phyloP scores from a whole-genome alignment of 345 rosid genomes.

The Hirschfeldia incana region DNA sequence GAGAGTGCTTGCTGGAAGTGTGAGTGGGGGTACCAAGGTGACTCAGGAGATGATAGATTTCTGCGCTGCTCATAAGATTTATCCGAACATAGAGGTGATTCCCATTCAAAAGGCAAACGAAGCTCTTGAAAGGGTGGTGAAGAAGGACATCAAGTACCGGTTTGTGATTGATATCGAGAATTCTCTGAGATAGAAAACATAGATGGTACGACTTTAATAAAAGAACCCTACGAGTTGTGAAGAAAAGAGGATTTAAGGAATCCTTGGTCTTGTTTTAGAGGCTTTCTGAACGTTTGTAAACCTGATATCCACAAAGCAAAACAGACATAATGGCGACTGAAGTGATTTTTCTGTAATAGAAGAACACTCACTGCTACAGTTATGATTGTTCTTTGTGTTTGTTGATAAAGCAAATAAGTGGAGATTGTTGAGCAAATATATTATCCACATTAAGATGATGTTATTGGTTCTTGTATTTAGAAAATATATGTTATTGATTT shows the following conservation, averaged over 20 bases:
- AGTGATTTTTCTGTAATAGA: constrained; percentile 1
- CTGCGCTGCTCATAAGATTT: constrained; percentile 67
- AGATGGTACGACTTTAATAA: neutral
- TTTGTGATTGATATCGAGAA: constrained; percentile 81
- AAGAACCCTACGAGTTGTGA: neutral
- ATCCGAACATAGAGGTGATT: constrained; percentile 70
- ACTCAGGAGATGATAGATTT: constrained; percentile 83
- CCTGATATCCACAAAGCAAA: neutral
- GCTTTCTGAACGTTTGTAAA: neutral
- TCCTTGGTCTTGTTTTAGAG: neutral
- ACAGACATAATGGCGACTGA: neutral
- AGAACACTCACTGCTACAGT: neutral
- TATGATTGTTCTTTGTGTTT: neutral
- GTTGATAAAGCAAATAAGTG: neutral
- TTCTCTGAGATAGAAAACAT: constrained; percentile 49
- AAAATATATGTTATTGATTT: too few relatives aligned
- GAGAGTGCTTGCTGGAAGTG: constrained; percentile 64
- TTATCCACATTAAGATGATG: neutral
- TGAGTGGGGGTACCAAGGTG: constrained; percentile 65
- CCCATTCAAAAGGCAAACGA: constrained; percentile 68
- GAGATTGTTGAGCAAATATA: neutral
- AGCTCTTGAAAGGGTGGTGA: constrained; percentile 77
- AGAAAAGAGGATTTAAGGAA: neutral
- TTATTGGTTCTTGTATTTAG: too few relatives aligned
- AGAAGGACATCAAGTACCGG: constrained; percentile 75